phyloP scores from a whole-genome alignment of 2,329 filamentous ascomycete genomes.

The Penicillium sp. region DNA sequence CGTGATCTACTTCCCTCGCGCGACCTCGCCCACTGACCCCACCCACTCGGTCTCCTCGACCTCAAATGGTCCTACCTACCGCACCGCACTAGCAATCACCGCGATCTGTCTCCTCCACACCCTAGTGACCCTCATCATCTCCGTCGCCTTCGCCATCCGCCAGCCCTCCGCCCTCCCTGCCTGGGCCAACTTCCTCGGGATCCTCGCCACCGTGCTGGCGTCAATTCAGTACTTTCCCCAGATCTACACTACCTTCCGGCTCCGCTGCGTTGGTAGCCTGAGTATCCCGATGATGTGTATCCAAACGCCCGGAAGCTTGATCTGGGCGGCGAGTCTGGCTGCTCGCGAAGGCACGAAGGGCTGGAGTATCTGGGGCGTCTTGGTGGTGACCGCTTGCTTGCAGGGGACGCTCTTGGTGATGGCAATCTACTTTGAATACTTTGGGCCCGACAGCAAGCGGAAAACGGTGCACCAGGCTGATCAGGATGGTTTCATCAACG shows the following conservation, averaged over 20 bases:
- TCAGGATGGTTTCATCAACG: constrained; percentile 20
- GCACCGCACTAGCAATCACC: constrained; percentile 76
- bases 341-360: constrained; percentile 76
- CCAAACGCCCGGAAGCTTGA: constrained; percentile 87
- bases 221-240: constrained; percentile 93
- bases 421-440: constrained; percentile 70
- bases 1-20: constrained; percentile 84
- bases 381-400: constrained; percentile 79
- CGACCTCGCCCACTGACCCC: constrained; percentile 52
- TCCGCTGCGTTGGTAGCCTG: constrained; percentile 85
- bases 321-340: constrained; percentile 85
- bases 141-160: constrained; percentile 66
- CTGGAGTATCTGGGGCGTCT: constrained; percentile 96
- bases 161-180: constrained; percentile 65
- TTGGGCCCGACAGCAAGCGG: constrained; percentile 49
- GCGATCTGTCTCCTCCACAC: constrained; percentile 73
- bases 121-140: constrained; percentile 65
- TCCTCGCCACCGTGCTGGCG: constrained; percentile 76
- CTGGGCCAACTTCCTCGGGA: constrained; percentile 85
- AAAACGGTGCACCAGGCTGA: constrained; percentile 25
- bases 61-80: constrained; percentile 65
- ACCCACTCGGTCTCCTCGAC: constrained; percentile 38
- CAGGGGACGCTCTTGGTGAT: constrained; percentile 80
- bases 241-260: constrained; percentile 84
- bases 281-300: constrained; percentile 99